Conservation (phyloP, 345 rosid species). For the Sonneratia caseolaris region DNA sequence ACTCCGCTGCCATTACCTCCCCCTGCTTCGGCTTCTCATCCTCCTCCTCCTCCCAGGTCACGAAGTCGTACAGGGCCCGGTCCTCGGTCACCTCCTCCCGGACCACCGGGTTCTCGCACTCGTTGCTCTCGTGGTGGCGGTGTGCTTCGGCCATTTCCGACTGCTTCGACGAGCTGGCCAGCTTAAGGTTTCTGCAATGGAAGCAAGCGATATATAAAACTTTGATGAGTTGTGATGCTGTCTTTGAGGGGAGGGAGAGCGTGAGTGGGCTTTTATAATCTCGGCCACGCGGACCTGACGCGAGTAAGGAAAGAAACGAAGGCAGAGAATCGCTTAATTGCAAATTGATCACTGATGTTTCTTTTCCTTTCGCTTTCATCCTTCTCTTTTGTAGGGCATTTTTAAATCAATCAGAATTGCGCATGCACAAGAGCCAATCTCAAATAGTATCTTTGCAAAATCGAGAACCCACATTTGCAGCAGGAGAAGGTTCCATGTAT, state of each 20-base stretch:
- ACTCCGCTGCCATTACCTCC: slow-evolving; percentile 42
- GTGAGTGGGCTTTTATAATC: slow-evolving; percentile 21
- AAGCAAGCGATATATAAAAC: neutral
- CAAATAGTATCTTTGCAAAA: too few species aligned
- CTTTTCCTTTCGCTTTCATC: neutral
- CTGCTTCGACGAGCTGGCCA: neutral
- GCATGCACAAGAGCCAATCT: too few species aligned
- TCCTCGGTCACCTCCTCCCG: slow-evolving; percentile 35
- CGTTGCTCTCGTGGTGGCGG: slow-evolving; percentile 29
- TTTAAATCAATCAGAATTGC: neutral
- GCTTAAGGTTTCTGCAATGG: neutral
- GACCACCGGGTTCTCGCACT: slow-evolving; percentile 27
- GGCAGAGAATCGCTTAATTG: neutral
- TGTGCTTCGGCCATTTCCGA: slow-evolving; percentile 8
- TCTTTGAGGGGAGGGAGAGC: neutral
- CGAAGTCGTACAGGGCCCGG: slow-evolving; percentile 74
- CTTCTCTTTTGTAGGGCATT: slow-evolving; percentile 1
- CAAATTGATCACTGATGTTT: neutral
- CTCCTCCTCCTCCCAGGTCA: slow-evolving; percentile 51
- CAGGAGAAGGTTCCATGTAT: too few species aligned
- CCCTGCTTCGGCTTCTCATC: slow-evolving; percentile 34
- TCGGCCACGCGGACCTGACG: slow-evolving; percentile 24
- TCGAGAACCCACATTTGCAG: too few species aligned
- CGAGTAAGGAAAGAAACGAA: slow-evolving; percentile 13
- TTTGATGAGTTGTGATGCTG: neutral